These are phyloP conservation scores for Pichia sp. DNA, from an alignment of 1,139 yeast species.

Conservation along the genomic window DNA sequence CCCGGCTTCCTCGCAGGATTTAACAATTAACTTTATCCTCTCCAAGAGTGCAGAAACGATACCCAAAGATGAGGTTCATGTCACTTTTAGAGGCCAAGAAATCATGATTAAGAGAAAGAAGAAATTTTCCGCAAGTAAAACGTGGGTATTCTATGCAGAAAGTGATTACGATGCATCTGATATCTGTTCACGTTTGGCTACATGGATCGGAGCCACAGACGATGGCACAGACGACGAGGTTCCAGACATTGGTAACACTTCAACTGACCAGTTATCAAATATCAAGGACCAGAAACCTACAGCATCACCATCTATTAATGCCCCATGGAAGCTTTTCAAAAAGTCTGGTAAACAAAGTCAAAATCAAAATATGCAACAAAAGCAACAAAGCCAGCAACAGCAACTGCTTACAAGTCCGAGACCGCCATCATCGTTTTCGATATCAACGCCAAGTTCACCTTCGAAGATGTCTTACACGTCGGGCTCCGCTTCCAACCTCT, in stretches of 20 bases:
- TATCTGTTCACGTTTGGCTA: conserved; percentile 51
- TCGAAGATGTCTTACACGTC: conserved; percentile 6
- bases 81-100: conserved; percentile 20
- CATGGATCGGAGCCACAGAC: conserved; percentile 8
- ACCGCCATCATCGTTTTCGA: conserved; percentile 2
- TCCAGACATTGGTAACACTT: conserved; percentile 1
- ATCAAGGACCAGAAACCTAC: neutral
- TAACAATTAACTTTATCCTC: conserved; percentile 16
- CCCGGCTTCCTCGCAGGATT: conserved; percentile 17
- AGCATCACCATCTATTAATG: conserved; percentile 6
- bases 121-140: conserved; percentile 20
- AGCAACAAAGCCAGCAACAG: conserved; percentile 1
- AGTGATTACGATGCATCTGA: conserved; percentile 70
- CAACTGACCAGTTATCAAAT: neutral
- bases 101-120: conserved; percentile 20
- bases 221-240: conserved; percentile 16
- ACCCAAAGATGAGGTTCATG: conserved; percentile 17
- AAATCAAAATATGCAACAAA: neutral
- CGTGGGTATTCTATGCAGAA: conserved; percentile 74
- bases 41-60: conserved; percentile 17
- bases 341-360: conserved; percentile 5
- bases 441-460: conserved; percentile 12
- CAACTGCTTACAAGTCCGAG: conserved; percentile 9
- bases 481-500: neutral
- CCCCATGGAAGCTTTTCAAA: conserved; percentile 13